phyloP scores from a whole-genome alignment of 106 monocot species.

The Allium cepa region DNA sequence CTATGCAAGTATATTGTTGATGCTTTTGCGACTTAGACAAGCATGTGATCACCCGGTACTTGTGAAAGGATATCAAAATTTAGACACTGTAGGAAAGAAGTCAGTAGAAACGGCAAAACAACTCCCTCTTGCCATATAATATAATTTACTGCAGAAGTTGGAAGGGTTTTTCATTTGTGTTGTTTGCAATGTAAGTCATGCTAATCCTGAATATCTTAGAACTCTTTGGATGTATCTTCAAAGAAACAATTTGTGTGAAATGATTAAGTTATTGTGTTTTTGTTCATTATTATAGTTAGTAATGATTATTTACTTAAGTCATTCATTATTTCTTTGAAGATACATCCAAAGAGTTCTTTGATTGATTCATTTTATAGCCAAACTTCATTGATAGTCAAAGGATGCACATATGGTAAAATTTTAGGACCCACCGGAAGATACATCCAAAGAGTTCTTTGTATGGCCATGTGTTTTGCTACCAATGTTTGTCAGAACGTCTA shows the following conservation, averaged over 20 bases:
- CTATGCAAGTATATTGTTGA: too few species aligned
- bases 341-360: not conserved
- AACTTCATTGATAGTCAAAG: too few species aligned
- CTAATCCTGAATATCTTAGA: not conserved
- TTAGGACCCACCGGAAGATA: slow-evolving; percentile 94
- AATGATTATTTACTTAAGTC: too few species aligned
- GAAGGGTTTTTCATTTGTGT: slow-evolving; percentile 62
- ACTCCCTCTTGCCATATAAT: slow-evolving; percentile 56
- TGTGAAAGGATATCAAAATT: slow-evolving; percentile 55
- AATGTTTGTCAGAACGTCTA: slow-evolving; percentile 67
- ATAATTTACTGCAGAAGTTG: slow-evolving; percentile 46
- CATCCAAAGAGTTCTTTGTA: too few species aligned
- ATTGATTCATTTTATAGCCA: not conserved
- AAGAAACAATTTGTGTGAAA: too few species aligned
- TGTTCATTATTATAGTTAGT: too few species aligned
- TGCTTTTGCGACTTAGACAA: too few species aligned
- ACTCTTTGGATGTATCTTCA: too few species aligned
- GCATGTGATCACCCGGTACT: too few species aligned
- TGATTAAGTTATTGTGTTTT: too few species aligned
- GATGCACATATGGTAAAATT: not conserved
- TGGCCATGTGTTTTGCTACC: slow-evolving; percentile 99
- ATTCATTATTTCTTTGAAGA: not conserved
- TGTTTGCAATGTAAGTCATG: slow-evolving; percentile 67
- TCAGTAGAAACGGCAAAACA: slow-evolving; percentile 61
- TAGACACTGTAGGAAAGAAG: too few species aligned